Evolutionary conservation across 2,329 filamentous ascomycete genomes (phyloP).

Genomic region (Hymenoscyphus fraxineus): DNA sequence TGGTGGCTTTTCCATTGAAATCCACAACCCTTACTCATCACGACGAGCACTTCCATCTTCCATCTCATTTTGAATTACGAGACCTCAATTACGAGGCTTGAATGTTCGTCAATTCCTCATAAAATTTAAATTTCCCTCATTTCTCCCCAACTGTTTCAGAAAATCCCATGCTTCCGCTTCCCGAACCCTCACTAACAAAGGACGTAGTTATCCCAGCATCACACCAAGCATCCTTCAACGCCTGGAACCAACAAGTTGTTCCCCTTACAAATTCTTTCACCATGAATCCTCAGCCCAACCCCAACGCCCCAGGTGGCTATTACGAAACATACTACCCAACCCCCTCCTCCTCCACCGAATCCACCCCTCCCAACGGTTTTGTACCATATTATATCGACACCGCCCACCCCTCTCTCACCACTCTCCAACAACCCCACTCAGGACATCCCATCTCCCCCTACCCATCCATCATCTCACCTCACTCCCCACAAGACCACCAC

Average conservation of each 20-base stretch:
- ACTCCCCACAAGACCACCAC: constrained; percentile 29
- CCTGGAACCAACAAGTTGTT: constrained; percentile 5
- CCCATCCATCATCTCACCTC: constrained; percentile 23
- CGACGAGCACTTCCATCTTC: neutral
- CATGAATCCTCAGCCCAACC: constrained; percentile 7
- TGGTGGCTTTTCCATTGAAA: constrained; percentile 1
- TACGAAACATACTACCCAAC: constrained; percentile 11
- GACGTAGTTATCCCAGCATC: neutral
- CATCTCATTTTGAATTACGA: neutral
- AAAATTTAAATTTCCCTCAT: neutral
- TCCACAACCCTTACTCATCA: neutral
- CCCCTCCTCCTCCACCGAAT: constrained; percentile 13
- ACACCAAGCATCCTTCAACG: neutral
- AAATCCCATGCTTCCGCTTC: neutral
- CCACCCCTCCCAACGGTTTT: constrained; percentile 14
- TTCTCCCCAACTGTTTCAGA: neutral
- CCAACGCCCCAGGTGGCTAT: neutral
- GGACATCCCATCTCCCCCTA: constrained; percentile 10
- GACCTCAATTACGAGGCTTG: constrained; percentile 1
- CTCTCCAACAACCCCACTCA: constrained; percentile 7
- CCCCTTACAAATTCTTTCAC: constrained; percentile 7
- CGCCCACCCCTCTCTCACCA: constrained; percentile 1
- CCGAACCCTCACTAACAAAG: neutral
- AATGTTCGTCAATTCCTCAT: neutral
- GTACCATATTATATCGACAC: constrained; percentile 15